phyloP scores from a whole-genome alignment of 2,329 filamentous ascomycete species.

The Metarhizium brunneum region DNA sequence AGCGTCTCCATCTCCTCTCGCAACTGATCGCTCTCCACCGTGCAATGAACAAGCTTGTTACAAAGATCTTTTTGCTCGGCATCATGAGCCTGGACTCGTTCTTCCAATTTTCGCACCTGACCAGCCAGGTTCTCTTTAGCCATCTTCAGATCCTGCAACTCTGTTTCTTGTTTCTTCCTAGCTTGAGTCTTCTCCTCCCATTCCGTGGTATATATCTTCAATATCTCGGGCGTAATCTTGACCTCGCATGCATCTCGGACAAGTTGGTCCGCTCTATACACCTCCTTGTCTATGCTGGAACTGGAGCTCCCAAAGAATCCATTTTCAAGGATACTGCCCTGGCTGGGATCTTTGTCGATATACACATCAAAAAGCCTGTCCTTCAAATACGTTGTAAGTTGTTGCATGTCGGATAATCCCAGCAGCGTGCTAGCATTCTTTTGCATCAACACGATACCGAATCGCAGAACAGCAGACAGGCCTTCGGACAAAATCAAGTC shows the following conservation, averaged over 20 bases:
- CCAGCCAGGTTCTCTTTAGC: constrained; percentile 59
- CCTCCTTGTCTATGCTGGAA: constrained; percentile 82
- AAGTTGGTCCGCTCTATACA: constrained; percentile 89
- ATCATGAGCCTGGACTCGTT: constrained; percentile 80
- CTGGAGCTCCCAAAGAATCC: constrained; percentile 95
- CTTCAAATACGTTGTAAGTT: constrained; percentile 82
- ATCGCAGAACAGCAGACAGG: constrained; percentile 84
- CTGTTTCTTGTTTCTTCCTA: constrained; percentile 74
- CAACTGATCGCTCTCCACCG: constrained; percentile 70
- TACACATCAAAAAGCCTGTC: constrained; percentile 94
- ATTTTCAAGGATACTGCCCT: constrained; percentile 88
- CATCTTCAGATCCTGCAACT: constrained; percentile 64
- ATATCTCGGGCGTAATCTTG: constrained; percentile 71
- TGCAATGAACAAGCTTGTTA: constrained; percentile 58
- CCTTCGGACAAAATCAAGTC: constrained; percentile 92
- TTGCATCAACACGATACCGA: constrained; percentile 91
- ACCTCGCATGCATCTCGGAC: constrained; percentile 88
- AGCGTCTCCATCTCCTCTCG: constrained; percentile 43
- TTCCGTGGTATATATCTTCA: constrained; percentile 72
- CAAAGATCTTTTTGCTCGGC: constrained; percentile 84
- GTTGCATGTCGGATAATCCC: constrained; percentile 81
- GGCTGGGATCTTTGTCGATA: constrained; percentile 86
- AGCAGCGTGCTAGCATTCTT: constrained; percentile 77
- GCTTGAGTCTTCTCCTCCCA: constrained; percentile 86
- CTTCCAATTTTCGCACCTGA: constrained; percentile 77